These are phyloP conservation scores for Sarocladium strictum DNA, from an alignment of 2,329 filamentous ascomycete genomes.

Conservation along the genomic window DNA sequence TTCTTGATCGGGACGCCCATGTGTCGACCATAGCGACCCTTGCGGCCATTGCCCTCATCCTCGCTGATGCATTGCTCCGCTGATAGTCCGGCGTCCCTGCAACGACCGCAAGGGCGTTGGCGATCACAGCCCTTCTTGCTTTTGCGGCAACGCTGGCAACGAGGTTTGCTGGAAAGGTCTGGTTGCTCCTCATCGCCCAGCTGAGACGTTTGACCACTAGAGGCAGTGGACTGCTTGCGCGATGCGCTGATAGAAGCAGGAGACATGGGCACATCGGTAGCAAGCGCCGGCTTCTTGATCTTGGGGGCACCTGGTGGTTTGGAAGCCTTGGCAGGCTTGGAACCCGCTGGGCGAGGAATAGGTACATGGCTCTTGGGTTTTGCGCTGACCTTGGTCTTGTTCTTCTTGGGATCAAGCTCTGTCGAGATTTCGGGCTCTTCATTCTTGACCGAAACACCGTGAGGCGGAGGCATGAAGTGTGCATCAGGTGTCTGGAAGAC, in stretches of 20 bases:
- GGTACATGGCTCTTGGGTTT: slow-evolving; percentile 21
- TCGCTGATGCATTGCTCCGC: slow-evolving; percentile 94
- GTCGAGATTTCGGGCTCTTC: slow-evolving; percentile 29
- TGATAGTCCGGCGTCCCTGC: slow-evolving; percentile 90
- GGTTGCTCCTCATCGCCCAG: slow-evolving; percentile 80
- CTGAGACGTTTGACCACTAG: slow-evolving; percentile 42
- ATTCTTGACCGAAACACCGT: slow-evolving; percentile 33
- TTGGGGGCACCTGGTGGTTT: slow-evolving; percentile 36
- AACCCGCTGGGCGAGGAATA: slow-evolving; percentile 8
- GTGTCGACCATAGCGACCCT: slow-evolving; percentile 78
- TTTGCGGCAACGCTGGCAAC: slow-evolving; percentile 97
- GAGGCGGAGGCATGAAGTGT: slow-evolving; percentile 41
- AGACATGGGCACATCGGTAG: slow-evolving; percentile 48
- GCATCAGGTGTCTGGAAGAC: slow-evolving; percentile 47
- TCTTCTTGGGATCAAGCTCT: slow-evolving; percentile 28
- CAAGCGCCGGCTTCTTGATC: slow-evolving; percentile 43
- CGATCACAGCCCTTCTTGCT: slow-evolving; percentile 99
- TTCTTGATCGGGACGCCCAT: slow-evolving; percentile 62
- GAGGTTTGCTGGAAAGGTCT: slow-evolving; percentile 89
- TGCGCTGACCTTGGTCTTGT: slow-evolving; percentile 27
- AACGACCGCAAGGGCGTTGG: slow-evolving; percentile 89
- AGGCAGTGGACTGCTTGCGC: slow-evolving; percentile 70
- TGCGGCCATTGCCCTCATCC: slow-evolving; percentile 94
- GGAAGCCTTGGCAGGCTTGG: slow-evolving; percentile 37
- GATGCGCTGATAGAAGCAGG: slow-evolving; percentile 64